Evolutionary conservation across 139 green algal genomes (phyloP).

Genomic region (Astrephomene gubernaculifera): DNA sequence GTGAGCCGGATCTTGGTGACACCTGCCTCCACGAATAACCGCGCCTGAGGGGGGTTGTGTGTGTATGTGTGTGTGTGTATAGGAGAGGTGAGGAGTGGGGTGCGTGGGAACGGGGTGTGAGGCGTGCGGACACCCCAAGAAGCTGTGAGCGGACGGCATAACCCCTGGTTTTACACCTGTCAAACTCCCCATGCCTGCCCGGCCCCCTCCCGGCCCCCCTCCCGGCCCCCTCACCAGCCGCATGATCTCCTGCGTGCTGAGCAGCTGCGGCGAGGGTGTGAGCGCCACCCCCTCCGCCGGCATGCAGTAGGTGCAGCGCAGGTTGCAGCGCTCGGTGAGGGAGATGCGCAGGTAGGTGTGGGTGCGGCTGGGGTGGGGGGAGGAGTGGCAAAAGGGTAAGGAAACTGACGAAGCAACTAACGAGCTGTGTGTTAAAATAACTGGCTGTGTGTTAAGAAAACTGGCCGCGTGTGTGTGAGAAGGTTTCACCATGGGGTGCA

Average conservation of each 20-base stretch:
- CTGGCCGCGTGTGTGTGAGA: no score
- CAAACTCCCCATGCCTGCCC: neutral
- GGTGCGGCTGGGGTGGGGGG: constrained; percentile 66
- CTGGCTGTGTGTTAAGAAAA: no score
- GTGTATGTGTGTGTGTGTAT: neutral
- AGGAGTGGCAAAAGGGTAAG: no score
- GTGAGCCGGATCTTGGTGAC: constrained; percentile 97
- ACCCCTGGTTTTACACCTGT: no score
- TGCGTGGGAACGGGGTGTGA: no score
- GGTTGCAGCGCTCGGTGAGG: constrained; percentile 98
- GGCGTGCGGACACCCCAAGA: no score
- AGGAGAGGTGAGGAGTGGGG: no score
- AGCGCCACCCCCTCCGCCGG: constrained; percentile 95
- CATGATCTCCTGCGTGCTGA: constrained; percentile 85
- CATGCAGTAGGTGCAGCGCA: constrained; percentile 99
- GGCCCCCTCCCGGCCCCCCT: neutral
- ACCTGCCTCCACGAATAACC: constrained; percentile 85
- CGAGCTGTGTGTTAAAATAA: no score
- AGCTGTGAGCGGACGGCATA: no score
- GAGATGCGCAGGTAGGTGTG: constrained; percentile 98
- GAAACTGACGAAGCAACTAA: no score
- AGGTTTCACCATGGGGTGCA: neutral
- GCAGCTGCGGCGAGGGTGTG: constrained; percentile 74
- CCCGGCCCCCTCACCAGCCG: constrained; percentile 69
- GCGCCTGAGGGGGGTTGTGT: constrained; percentile 76